Evolutionary conservation across 2,329 filamentous ascomycete genomes (phyloP).

Genomic region (Byssothecium circinans): DNA sequence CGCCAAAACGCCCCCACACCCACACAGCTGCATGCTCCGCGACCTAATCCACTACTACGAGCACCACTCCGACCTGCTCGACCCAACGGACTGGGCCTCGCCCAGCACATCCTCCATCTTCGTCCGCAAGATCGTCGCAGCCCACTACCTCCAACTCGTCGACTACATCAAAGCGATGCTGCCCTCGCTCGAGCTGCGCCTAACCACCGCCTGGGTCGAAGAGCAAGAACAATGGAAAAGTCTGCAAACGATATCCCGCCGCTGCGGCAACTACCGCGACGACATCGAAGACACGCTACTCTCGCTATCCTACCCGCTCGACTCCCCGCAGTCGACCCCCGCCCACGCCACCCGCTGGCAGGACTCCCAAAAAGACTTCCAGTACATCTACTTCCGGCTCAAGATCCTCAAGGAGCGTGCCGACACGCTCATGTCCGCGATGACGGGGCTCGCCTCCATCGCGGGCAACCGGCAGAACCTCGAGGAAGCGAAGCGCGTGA

Average conservation of each 20-base stretch:
- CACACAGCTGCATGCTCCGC: constrained; percentile 29
- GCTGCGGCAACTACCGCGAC: constrained; percentile 41
- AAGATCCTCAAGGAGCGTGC: constrained; percentile 37
- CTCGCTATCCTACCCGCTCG: constrained; percentile 29
- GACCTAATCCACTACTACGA: constrained; percentile 34
- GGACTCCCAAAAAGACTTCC: constrained; percentile 34
- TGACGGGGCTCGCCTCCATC: constrained; percentile 39
- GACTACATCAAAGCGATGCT: constrained; percentile 42
- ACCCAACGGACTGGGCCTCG: constrained; percentile 20
- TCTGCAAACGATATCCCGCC: constrained; percentile 35
- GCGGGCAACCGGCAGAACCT: constrained; percentile 39
- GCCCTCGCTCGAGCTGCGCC: constrained; percentile 34
- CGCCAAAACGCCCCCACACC: constrained; percentile 16
- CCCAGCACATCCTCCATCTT: constrained; percentile 30
- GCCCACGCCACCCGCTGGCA: constrained; percentile 19
- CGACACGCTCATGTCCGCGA: constrained; percentile 37
- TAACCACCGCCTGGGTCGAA: constrained; percentile 36
- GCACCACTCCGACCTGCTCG: constrained; percentile 22
- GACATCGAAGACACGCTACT: constrained; percentile 38
- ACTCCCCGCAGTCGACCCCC: constrained; percentile 1
- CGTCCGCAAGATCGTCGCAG: constrained; percentile 39
- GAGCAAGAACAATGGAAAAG: constrained; percentile 41
- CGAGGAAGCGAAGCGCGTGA: constrained; percentile 40
- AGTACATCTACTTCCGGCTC: constrained; percentile 38
- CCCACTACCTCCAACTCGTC: constrained; percentile 36